Evolutionary conservation across 2,329 filamentous ascomycete species (phyloP), one percentile per base, ranked within the genome.

Genomic region (Aaosphaeria pasadenensis): DNA sequence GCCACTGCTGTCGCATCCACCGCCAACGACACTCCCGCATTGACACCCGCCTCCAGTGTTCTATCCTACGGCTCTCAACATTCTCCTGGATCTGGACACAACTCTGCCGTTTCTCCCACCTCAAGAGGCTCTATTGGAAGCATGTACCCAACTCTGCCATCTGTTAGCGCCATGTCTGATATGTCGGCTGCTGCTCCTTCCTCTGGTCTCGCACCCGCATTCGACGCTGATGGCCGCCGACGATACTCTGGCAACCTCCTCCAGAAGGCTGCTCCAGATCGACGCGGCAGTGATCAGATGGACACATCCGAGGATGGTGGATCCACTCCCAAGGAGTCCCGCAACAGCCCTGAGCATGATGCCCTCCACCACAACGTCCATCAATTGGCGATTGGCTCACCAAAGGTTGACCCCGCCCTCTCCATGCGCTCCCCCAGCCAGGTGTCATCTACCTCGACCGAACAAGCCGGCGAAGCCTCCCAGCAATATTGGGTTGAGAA

Each of bases 11-110:
- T 66, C 60, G 65, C 64, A 33, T 64, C 67, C 2, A 74, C 48
- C 63, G 72, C 51, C 57, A 72, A 57, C 38, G 86, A 88, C 52
- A 91, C 88, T 11, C 87, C 88, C 7, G 87, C 87, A 7, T 79
- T 90, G 54, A 91, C 88, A 3, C 88, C 88, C 6, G 85, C 87
- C 0, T 88, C 86, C 7, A 89, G 85, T 67, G 81, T 84, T 47
- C 78, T 89, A 64, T 91, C 88, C 0, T 91, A 91, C 72, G 85
- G 83, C 36, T 89, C 88, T 7, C 85, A 85, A 42, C 87, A 91
- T 66, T 91, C 88, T 5, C 88, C 88, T 55, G 83, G 85, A 30
- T 89, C 86, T n/a, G 83, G 81, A 42, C 81, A 85, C 46, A 75
- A 77, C 36, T 74, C 77, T 49, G 85, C 80, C 64, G 78, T 90